Evolutionary conservation across 805 yeast genomes (phyloP), one percentile per base, ranked within the genome.

Genomic region (Saccharomycopsis sp.): DNA sequence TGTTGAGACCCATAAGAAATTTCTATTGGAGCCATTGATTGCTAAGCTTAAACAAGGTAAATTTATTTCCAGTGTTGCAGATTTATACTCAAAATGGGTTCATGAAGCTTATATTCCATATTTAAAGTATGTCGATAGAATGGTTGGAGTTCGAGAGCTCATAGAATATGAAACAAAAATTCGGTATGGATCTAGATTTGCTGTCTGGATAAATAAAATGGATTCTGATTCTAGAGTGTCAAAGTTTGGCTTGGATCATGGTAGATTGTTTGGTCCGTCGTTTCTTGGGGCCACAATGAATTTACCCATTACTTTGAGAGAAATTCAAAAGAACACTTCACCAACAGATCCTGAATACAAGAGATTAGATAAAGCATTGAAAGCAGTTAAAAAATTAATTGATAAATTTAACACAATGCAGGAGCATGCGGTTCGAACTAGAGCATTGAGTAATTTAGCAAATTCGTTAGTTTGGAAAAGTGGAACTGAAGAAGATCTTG

Each of bases 11-110:
- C 88, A 85, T 53, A 66, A 71, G 40, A 68, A 66, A 36, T 63
- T 63, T 22, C 61, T 86, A 2, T 64, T 81, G 40, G 72, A 71
- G 11, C 86, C 85, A 0, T 63, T 86, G 23, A 63, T 79, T 26
- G 63, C 65, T 45, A 72, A 81, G 36, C 65, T 85, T 36, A 64
- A 72, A 20, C 80, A 79, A 45, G 89, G 90, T 0, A 82, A 80
- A 41, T 80, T 77, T 47, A 73, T 86, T 11, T 71, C 69, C 28
- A 76, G 77, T 6, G 70, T 85, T 13, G 84, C 83, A 3, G 77
- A 76, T 38, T 68, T 84, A 8, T 75, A 83, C 51, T 59, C 69
- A 24, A 70, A 71, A 16, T 86, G 95, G 95, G 68, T 80, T 1
- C 63, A 64, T 23, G 69, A 66, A 17, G 87, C 85, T 0, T 63